These are phyloP conservation scores for Batrachochytrium dendrobatidis DNA, from an alignment of 371 early-diverging fungal species.

Conservation along the genomic window DNA sequence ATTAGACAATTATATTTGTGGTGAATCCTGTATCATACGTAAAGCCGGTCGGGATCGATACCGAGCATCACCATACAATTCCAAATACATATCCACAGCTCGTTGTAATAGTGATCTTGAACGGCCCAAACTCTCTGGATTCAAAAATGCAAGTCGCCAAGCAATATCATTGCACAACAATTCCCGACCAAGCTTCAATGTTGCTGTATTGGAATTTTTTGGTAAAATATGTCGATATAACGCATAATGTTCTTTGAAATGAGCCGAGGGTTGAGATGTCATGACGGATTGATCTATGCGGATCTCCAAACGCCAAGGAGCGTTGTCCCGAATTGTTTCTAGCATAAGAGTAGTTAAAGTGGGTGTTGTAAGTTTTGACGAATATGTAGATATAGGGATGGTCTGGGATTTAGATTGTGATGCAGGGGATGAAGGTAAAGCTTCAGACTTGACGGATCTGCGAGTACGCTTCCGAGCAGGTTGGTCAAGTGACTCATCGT, in stretches of 20 bases:
- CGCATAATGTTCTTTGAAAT: constrained; percentile 52
- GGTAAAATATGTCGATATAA: constrained; percentile 55
- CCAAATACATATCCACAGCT: constrained; percentile 58
- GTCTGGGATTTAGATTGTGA: neutral
- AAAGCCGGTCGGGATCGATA: neutral
- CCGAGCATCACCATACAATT: constrained; percentile 5
- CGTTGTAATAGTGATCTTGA: constrained; percentile 51
- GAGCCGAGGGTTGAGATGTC: constrained; percentile 35
- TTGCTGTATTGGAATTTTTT: constrained; percentile 41
- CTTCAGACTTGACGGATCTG: constrained; percentile 2
- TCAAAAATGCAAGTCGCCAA: constrained; percentile 64
- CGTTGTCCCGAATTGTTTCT: constrained; percentile 42
- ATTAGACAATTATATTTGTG: neutral
- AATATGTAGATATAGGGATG: constrained; percentile 1
- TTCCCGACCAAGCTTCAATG: constrained; percentile 51
- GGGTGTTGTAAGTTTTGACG: constrained; percentile 5
- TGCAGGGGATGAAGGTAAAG: neutral
- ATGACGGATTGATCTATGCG: constrained; percentile 52
- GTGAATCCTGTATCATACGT: neutral
- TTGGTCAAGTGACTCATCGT: constrained; percentile 4
- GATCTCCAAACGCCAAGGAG: constrained; percentile 47
- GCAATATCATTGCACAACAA: constrained; percentile 62
- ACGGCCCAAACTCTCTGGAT: constrained; percentile 47
- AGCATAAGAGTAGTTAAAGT: constrained; percentile 42
- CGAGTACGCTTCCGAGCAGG: constrained; percentile 1